phyloP scores from a whole-genome alignment of 768 basidiomycete genomes.

The Tylopilus cervinicoccineus region DNA sequence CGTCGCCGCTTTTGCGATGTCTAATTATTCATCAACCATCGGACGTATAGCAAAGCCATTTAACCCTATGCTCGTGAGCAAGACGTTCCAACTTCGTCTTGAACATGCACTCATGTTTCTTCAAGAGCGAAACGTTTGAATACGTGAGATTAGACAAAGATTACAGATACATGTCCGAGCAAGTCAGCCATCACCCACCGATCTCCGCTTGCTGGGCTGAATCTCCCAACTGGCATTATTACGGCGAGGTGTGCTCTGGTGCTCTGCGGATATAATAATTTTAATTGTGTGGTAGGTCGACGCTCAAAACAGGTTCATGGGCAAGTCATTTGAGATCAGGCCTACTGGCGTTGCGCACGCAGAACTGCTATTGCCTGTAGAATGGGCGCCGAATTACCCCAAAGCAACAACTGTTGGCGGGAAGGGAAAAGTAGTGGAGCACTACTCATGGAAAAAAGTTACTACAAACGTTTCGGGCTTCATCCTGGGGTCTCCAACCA shows the following conservation, averaged over 20 bases:
- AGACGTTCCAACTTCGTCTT: neutral
- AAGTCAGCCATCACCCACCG: constrained; percentile 97
- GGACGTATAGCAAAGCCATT: constrained; percentile 97
- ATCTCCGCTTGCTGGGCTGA: constrained; percentile 96
- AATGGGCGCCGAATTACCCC: constrained; percentile 60
- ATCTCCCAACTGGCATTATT: constrained; percentile 86
- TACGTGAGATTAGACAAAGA: constrained; percentile 84
- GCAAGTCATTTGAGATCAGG: constrained; percentile 93
- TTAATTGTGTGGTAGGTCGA: constrained; percentile 58
- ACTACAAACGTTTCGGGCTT: constrained; percentile 90
- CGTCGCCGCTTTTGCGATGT: constrained; percentile 96
- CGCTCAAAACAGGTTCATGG: constrained; percentile 95
- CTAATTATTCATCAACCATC: constrained; percentile 94
- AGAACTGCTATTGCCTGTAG: constrained; percentile 71
- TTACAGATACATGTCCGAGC: constrained; percentile 92
- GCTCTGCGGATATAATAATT: neutral
- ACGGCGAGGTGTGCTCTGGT: constrained; percentile 60
- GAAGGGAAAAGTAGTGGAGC: constrained; percentile 68
- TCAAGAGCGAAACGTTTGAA: constrained; percentile 88
- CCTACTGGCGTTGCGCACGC: constrained; percentile 94
- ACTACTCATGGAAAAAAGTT: constrained; percentile 95
- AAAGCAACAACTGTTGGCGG: constrained; percentile 41
- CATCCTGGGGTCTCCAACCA: constrained; percentile 83
- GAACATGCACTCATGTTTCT: neutral
- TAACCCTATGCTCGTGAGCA: constrained; percentile 86